These are phyloP conservation scores for Cnidoscolus chayamansa DNA, from an alignment of 441 rosid genomes.

Conservation along the genomic window DNA sequence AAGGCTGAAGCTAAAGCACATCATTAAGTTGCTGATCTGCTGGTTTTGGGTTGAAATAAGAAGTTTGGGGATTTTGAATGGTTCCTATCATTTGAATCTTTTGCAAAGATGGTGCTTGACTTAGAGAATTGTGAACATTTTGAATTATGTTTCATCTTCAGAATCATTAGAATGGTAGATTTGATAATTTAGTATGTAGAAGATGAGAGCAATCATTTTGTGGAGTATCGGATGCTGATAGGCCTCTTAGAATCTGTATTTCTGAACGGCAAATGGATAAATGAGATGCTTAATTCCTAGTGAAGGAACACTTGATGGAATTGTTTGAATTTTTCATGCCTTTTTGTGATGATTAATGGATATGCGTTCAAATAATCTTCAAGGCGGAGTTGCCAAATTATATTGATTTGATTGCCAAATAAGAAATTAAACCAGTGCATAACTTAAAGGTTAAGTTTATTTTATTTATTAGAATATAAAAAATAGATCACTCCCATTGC, in stretches of 20 bases:
- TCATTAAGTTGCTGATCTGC: constrained; percentile 15
- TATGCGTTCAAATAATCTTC: no score
- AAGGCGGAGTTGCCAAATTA: no score
- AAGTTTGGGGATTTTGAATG: neutral
- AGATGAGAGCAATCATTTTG: neutral
- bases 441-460: no score
- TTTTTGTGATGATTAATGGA: no score
- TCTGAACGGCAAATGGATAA: neutral
- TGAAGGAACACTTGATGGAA: neutral
- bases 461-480: no score
- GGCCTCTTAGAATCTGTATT: neutral
- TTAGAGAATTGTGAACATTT: neutral
- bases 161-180: neutral
- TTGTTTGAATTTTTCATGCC: no score
- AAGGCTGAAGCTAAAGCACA: constrained; percentile 29
- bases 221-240: neutral
- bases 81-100: neutral
- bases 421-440: no score
- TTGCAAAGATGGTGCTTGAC: constrained; percentile 9
- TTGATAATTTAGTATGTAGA: neutral
- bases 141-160: neutral
- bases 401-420: no score
- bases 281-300: no score
- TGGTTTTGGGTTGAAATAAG: constrained; percentile 10
- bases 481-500: no score